Evolutionary conservation across 257 asterid genomes (phyloP), one percentile per base, ranked within the genome.

Genomic region (Rubia yunnanensis): DNA sequence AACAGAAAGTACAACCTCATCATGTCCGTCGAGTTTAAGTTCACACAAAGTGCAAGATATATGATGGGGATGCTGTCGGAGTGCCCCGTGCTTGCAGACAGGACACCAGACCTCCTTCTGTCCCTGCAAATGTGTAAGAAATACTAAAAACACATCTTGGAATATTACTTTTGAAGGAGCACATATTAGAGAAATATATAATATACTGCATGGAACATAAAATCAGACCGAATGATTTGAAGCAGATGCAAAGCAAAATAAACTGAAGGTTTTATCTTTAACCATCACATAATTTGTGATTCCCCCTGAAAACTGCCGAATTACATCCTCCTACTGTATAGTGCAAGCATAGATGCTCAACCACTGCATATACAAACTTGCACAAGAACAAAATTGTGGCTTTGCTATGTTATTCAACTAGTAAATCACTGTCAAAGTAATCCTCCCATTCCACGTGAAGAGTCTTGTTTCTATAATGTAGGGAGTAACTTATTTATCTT

Each of bases 51-150:
- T 69, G 86, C 97, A 94, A 70, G 52, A 73, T 69, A 94, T 88
- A 57, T 69, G 71, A 72, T 63, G 75, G 63, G 61, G 66, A 72
- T 79, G 80, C 74, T 90, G 87, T 72, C 67, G 88, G 65, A 94
- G 76, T 74, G 82, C 84, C 68, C 87, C 95, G 52, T 68, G 84
- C 86, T 90, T 94, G 91, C 96, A 94, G 68, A 88, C 73, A 70
- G 99, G 97, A 70, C 99, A 94, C 94, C 96, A 94, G 58, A 89
- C 83, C 79, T 77, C 88, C 76, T 80, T 75, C 22, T 57, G 35
- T 44, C 58, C 95, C 94, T 85, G 73, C 72, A 50, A 61, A 68
- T 75, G 68, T 64, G 70, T 26, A 55, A 22, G 48, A 34, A 64
- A 18, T 66, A 49, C 60, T 39, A 27, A 52, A 63, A 31, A 60